Base-by-base conservation (phyloP, 129 eudicot genomes). In the Escallonia herrerae region DNA sequence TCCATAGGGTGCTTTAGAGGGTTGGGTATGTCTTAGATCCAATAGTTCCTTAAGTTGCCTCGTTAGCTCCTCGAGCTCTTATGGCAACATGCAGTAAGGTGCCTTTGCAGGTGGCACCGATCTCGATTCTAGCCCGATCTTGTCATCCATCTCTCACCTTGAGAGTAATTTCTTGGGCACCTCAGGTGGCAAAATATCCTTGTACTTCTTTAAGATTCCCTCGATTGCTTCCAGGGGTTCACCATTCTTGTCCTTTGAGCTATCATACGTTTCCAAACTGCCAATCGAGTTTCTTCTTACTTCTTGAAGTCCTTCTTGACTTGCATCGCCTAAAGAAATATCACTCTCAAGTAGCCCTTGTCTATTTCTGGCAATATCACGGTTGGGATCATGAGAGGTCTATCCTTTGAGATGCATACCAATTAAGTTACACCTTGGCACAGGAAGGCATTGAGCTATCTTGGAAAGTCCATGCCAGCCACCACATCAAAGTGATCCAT, bases 1-100 rank as follows among this genome's bases (percentile, higher is more conserved):
- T 2, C 63, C 51, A 7, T 40, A n/a, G 0, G 50, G 49, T 3
- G 72, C 54, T 13, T 67, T 67, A 4, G 72, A 69, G 0, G 56
- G 65, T 10, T 37, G 15, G 10, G 46, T 69, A n/a, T 7, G 10
- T 22, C 55, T 56, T 4, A 39, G 41, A 10, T 62, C 61, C 3
- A 71, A 40, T 0, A 71, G 6, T 5, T 71, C 60, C 11, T 12
- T 33, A 5, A 61, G 52, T 41, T 71, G 58, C 15, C 11, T 71
- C 41, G 40, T 13, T 4, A 60, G 44, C 11, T 71, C 67, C 9
- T 48, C 47, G 2, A 60, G 40, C 43, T 71, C 61, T 3, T 47
- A 62, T 2, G 75, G 68, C 14, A 62, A 60, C 68, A 71, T 71
- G 3, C 68, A 53, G 15, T 71, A 60, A 8, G 68, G 75, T 2